A percentile compares a stretch with the other conserved stretches of the same genome.
Conservation (phyloP, 768 basidiomycete genomes). For the Mycena epipterygia region DNA sequence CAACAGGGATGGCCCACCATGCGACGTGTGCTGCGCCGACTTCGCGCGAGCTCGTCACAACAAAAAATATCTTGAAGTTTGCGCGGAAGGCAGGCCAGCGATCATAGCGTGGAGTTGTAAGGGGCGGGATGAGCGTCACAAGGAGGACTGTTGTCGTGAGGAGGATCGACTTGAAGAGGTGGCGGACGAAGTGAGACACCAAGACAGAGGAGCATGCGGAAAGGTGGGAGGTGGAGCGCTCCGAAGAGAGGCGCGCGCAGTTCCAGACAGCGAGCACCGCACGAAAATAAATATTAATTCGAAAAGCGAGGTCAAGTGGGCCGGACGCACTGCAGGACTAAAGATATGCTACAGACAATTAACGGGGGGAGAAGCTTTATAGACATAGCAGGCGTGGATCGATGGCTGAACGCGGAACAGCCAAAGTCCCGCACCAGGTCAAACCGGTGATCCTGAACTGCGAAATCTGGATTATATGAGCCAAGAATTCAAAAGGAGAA, state of each 20-base stretch:
- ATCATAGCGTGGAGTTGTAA: slow-evolving; percentile 38
- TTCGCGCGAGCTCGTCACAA: slow-evolving; percentile 43
- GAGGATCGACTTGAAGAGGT: slow-evolving; percentile 3
- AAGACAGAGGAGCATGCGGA: slow-evolving; percentile 25
- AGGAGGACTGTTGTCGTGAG: slow-evolving; percentile 10
- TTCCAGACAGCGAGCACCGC: slow-evolving; percentile 9
- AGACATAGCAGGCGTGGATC: slow-evolving; percentile 24
- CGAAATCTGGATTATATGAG: slow-evolving; percentile 30
- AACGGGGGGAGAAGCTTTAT: slow-evolving; percentile 22
- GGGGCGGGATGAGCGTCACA: slow-evolving; percentile 43
- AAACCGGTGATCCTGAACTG: slow-evolving; percentile 32
- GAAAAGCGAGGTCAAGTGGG: too few relatives aligned
- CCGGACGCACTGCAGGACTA: slow-evolving; percentile 27
- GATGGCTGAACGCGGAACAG: slow-evolving; percentile 22
- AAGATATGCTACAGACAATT: slow-evolving; percentile 15
- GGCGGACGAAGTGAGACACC: slow-evolving; percentile 11
- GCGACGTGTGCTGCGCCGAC: slow-evolving; percentile 43
- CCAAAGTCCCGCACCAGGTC: slow-evolving; percentile 21
- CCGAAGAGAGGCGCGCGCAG: slow-evolving; percentile 4
- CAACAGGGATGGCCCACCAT: slow-evolving; percentile 58
- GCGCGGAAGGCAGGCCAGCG: slow-evolving; percentile 53
- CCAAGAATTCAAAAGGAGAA: background rate
- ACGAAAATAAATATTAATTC: too few relatives aligned
- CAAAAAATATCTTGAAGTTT: slow-evolving; percentile 49
- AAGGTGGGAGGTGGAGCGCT: slow-evolving; percentile 15